phyloP scores from a whole-genome alignment of 208 protist genomes.

The Paratrypanosoma confusum region DNA sequence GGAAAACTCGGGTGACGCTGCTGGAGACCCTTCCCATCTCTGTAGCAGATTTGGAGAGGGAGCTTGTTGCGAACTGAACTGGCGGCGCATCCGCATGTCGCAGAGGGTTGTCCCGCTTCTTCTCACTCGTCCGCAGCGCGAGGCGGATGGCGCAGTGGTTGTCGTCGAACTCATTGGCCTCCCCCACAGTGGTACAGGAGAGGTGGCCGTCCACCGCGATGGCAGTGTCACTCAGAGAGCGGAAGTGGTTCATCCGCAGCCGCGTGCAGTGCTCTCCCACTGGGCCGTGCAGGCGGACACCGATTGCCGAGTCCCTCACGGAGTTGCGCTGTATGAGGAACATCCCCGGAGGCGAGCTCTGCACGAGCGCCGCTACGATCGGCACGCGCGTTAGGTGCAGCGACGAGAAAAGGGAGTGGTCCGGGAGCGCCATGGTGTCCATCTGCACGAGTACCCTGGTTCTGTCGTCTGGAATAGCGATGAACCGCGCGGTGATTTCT shows the following conservation, averaged over 20 bases:
- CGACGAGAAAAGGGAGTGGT: conserved; percentile 42
- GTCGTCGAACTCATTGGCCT: conserved; percentile 55
- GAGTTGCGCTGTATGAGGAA: conserved; percentile 61
- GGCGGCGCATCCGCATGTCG: no score
- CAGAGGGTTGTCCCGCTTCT: no score
- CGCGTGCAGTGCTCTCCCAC: conserved; percentile 28
- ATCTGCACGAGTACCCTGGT: conserved; percentile 48
- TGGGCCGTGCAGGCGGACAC: conserved; percentile 43
- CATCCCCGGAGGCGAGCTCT: conserved; percentile 34
- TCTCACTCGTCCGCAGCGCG: no score
- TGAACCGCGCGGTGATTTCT: conserved; percentile 54
- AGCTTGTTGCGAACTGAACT: no score
- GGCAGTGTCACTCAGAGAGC: conserved; percentile 30
- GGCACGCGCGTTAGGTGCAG: conserved; percentile 44
- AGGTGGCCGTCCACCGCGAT: conserved; percentile 61
- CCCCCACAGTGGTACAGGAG: conserved; percentile 42
- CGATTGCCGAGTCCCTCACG: conserved; percentile 26
- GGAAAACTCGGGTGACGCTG: conserved; percentile 49
- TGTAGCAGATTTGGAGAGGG: no score
- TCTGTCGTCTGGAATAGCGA: conserved; percentile 29
- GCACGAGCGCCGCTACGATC: conserved; percentile 38
- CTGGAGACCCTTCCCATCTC: no score
- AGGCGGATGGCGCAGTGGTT: conserved; percentile 34
- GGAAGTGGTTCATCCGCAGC: conserved; percentile 46
- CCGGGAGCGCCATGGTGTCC: conserved; percentile 38